phyloP scores from a whole-genome alignment of 352 stramenopile species.

The Phytopythium aichiense region DNA sequence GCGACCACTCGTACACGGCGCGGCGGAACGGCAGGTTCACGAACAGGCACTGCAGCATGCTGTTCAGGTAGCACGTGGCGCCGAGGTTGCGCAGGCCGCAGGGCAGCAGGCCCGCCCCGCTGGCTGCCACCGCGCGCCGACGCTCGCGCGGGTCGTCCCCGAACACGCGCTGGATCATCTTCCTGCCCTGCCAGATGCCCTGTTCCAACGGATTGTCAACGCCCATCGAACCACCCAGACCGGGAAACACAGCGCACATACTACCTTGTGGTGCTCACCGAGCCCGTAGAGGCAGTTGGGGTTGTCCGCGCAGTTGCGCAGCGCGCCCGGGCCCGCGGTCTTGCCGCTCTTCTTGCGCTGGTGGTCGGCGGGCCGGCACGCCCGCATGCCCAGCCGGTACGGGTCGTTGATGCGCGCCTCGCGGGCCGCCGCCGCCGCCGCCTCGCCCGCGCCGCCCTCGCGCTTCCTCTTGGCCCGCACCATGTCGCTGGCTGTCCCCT shows the following conservation, averaged over 20 bases:
- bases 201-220: slow-evolving; percentile 7
- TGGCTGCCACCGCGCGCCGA: slow-evolving; percentile 11
- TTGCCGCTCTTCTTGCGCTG: slow-evolving; percentile 38
- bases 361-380: slow-evolving; percentile 59
- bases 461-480: slow-evolving; percentile 52
- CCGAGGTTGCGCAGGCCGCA: slow-evolving; percentile 81
- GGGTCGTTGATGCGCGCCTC: slow-evolving; percentile 50
- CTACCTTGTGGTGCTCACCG: slow-evolving; percentile 64
- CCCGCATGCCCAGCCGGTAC: slow-evolving; percentile 37
- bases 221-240: too few relatives aligned
- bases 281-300: slow-evolving; percentile 86
- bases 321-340: slow-evolving; percentile 16
- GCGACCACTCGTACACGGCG: slow-evolving; percentile 77
- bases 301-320: slow-evolving; percentile 77
- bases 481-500: slow-evolving; percentile 7
- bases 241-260: background rate
- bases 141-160: slow-evolving; percentile 67
- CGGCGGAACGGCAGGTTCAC: slow-evolving; percentile 65
- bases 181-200: slow-evolving; percentile 66
- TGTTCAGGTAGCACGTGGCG: slow-evolving; percentile 88
- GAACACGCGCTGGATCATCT: slow-evolving; percentile 47
- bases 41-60: slow-evolving; percentile 85
- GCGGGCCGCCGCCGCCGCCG: slow-evolving; percentile 8
- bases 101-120: slow-evolving; percentile 14
- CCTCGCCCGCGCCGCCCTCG: slow-evolving; percentile 14